Conservation (phyloP, 2,329 filamentous ascomycete species). For the Tolypocladium album region DNA sequence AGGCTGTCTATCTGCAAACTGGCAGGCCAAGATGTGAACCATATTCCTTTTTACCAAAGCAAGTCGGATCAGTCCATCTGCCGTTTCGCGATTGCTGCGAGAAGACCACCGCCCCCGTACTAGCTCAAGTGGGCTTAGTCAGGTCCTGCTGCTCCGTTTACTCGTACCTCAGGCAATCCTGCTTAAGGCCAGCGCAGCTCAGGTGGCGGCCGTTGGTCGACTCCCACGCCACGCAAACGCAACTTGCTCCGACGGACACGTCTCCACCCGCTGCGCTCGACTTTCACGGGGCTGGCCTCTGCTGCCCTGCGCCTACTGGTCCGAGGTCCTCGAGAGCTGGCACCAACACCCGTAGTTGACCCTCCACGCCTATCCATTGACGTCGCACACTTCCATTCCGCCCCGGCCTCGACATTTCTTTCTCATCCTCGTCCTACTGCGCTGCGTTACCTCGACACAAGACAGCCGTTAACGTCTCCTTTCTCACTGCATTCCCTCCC, state of each 20-base stretch:
- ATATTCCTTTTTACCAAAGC: background rate
- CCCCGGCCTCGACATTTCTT: background rate
- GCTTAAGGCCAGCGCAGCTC: background rate
- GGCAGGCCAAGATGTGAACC: background rate
- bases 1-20: background rate
- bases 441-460: background rate
- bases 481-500: background rate
- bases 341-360: background rate
- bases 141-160: background rate
- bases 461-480: background rate
- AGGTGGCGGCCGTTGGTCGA: background rate
- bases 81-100: background rate
- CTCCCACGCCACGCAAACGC: background rate
- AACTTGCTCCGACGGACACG: background rate
- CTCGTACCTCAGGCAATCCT: background rate
- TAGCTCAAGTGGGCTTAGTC: background rate
- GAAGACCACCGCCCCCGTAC: background rate
- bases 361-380: background rate
- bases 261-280: background rate
- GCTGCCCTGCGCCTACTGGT: background rate
- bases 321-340: background rate
- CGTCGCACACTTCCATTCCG: background rate
- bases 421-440: background rate
- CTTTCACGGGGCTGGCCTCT: background rate
- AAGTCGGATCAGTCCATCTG: background rate